Conservation (phyloP, 805 yeast species). For the Wickerhamiella occidentalis region DNA sequence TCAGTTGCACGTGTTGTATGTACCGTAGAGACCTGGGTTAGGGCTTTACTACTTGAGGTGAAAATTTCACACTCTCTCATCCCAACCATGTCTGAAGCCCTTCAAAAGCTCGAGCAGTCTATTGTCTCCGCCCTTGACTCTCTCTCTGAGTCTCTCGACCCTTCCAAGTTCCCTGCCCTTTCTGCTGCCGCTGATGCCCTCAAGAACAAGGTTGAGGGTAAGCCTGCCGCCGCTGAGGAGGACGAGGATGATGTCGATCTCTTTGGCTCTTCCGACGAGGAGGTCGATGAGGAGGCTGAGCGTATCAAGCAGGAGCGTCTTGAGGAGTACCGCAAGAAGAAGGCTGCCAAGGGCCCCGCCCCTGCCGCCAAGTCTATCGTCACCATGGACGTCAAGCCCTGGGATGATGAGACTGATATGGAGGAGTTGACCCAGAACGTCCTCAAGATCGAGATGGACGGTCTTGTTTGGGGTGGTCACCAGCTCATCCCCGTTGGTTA, state of each 20-base stretch:
- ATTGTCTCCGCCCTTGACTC: slow-evolving; percentile 41
- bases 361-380: slow-evolving; percentile 97
- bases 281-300: slow-evolving; percentile 95
- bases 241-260: slow-evolving; percentile 88
- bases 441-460: slow-evolving; percentile 75
- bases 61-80: slow-evolving; percentile 8
- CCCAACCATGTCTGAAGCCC: slow-evolving; percentile 27
- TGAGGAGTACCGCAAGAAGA: slow-evolving; percentile 95
- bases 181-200: slow-evolving; percentile 85
- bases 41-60: slow-evolving; percentile 7
- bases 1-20: not conserved
- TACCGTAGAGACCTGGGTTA: not conserved
- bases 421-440: slow-evolving; percentile 79
- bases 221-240: slow-evolving; percentile 63
- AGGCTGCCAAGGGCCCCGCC: slow-evolving; percentile 94
- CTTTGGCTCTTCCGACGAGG: slow-evolving; percentile 90
- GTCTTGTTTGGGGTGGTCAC: slow-evolving; percentile 94
- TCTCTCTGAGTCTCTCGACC: slow-evolving; percentile 77
- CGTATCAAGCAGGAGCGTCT: slow-evolving; percentile 93
- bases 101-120: slow-evolving; percentile 31
- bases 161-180: slow-evolving; percentile 84
- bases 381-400: slow-evolving; percentile 96
- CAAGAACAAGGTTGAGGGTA: slow-evolving; percentile 19
- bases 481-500: slow-evolving; percentile 94
- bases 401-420: slow-evolving; percentile 99